These are phyloP conservation scores for Acer negundo DNA, from an alignment of 345 rosid species.

Conservation along the genomic window DNA sequence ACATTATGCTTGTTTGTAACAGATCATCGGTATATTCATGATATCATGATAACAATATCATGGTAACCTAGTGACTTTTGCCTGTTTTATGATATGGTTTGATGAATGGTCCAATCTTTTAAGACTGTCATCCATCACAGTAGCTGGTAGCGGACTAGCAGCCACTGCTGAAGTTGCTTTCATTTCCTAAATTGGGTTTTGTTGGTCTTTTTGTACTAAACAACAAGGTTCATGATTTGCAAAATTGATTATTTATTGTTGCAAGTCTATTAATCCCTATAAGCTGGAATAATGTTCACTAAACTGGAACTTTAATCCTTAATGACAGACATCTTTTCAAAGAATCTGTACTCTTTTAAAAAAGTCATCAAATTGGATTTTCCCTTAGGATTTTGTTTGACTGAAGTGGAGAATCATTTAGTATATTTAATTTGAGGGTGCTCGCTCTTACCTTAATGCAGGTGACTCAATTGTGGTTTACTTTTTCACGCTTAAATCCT, in stretches of 20 bases:
- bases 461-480: not conserved
- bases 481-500: not conserved
- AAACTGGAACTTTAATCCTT: not conserved
- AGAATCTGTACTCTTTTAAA: not conserved
- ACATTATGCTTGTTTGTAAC: no score
- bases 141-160: not conserved
- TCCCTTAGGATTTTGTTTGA: not conserved
- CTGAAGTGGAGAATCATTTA: not conserved
- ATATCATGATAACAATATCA: no score
- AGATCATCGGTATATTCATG: no score
- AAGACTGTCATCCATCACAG: not conserved
- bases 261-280: not conserved
- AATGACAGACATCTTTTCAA: not conserved
- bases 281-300: no score
- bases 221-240: not conserved
- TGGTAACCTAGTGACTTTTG: no score
- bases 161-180: not conserved
- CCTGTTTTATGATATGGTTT: not conserved
- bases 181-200: not conserved
- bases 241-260: not conserved
- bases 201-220: not conserved
- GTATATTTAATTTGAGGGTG: not conserved
- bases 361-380: not conserved
- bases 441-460: not conserved
- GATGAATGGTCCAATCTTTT: not conserved